These are phyloP conservation scores for Candida sakaeoensis DNA, from an alignment of 805 yeast genomes.

Conservation along the genomic window DNA sequence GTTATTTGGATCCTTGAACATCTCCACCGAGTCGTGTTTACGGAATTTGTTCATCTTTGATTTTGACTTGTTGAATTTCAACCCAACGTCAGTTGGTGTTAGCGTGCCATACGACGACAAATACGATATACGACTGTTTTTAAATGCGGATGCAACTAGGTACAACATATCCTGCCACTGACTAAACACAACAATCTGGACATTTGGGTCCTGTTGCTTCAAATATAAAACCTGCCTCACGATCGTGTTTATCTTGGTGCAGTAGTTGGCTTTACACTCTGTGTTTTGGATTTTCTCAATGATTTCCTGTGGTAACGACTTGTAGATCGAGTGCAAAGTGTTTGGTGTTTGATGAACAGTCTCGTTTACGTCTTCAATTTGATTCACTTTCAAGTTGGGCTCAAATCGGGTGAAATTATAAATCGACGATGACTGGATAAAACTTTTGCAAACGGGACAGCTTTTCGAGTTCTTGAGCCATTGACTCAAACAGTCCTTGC, in stretches of 20 bases:
- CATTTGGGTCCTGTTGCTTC: constrained; percentile 50
- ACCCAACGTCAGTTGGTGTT: constrained; percentile 19
- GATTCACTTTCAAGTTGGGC: constrained; percentile 47
- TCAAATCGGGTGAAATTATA: constrained; percentile 66
- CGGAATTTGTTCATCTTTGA: constrained; percentile 23
- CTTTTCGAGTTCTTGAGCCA: constrained; percentile 60
- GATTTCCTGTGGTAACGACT: constrained; percentile 38
- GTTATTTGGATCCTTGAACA: constrained; percentile 55
- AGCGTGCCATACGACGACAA: constrained; percentile 51
- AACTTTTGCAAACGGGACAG: constrained; percentile 82
- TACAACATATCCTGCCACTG: constrained; percentile 80
- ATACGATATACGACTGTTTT: constrained; percentile 50
- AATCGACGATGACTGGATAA: constrained; percentile 47
- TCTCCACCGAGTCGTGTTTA: constrained; percentile 43
- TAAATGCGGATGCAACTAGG: constrained; percentile 63
- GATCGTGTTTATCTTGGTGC: constrained; percentile 84
- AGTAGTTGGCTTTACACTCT: constrained; percentile 46
- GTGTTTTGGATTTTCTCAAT: constrained; percentile 43
- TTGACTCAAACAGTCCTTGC: constrained; percentile 70
- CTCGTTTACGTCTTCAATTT: constrained; percentile 28
- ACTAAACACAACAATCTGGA: constrained; percentile 83
- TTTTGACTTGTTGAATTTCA: constrained; percentile 14
- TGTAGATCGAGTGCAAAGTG: constrained; percentile 39
- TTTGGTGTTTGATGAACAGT: constrained; percentile 3
- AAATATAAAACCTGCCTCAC: constrained; percentile 68